Base-by-base conservation (phyloP, 768 basidiomycete species). In the Rhodocollybia butyracea region DNA sequence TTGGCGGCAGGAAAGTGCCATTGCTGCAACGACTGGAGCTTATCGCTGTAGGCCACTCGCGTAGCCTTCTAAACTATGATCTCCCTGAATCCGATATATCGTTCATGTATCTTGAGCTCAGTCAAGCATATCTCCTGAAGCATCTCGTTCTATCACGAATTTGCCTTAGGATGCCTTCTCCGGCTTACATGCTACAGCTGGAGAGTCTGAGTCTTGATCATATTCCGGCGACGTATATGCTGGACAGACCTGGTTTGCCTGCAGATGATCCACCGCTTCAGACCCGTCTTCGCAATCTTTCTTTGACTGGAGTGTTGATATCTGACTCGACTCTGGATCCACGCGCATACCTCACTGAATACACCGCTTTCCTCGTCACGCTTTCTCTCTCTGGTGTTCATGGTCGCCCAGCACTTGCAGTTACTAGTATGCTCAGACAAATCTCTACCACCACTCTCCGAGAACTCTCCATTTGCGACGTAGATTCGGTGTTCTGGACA, bases 361-460 rank as follows among this genome's bases (percentile, higher is more conserved):
- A 53, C 17, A 53, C 51, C 27, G 38, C 51, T 17, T 27, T 40
- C 51, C 8, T 27, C 42, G 27, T 53, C 51, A 21, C n/a, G n/a
- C n/a, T n/a, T n/a, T n/a, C n/a, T n/a, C n/a, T n/a, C n/a, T n/a
- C n/a, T n/a, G n/a, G n/a, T 21, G 42, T 53, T 11, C 7, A n/a
- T 19, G 51, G 51, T 3, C 21, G 21, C 26, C 24, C 15, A 29
- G 2, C 34, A 29, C 8, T 27, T 24, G 29, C 40, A 7, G 39
- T 53, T 13, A 26, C 29, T 19, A 15, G n/a, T 39, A 26, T 53
- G 15, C 42, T 53, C 21, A n/a, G 15, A 19, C 51, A 53, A 17
- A 29, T 53, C 19, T 27, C 39, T 43, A 39, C 51, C 6, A 19
- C 21, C 24, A 40, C 41, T n/a, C 51, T 53, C 39, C 51, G 22